Percentiles rank a stretch among this genome's conserved stretches.
phyloP scores from a whole-genome alignment of 2,329 filamentous ascomycete species.

The Pseudogymnoascus pannorum region DNA sequence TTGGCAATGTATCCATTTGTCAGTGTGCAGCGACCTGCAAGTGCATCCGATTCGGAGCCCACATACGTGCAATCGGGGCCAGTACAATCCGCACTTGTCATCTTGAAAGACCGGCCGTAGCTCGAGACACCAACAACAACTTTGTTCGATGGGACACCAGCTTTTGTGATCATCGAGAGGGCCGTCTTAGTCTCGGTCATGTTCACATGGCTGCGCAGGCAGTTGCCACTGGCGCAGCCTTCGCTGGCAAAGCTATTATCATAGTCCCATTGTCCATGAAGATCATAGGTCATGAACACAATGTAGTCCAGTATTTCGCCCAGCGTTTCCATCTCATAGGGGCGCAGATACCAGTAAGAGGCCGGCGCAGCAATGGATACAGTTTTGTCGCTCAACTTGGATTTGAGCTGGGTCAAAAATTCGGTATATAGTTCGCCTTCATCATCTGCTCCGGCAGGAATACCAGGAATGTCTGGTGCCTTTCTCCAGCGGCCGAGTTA shows the following conservation, averaged over 20 bases:
- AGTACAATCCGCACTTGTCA: too few species aligned
- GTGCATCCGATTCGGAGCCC: constrained; percentile 21
- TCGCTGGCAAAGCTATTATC: too few species aligned
- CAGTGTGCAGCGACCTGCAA: constrained; percentile 26
- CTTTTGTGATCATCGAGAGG: too few species aligned
- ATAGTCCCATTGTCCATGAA: constrained; percentile 35
- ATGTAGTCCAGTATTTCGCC: constrained; percentile 21
- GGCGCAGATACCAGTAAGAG: constrained; percentile 30
- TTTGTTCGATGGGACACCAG: constrained; percentile 24
- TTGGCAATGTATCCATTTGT: constrained; percentile 31
- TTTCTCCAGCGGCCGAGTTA: constrained; percentile 24
- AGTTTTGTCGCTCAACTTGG: constrained; percentile 18
- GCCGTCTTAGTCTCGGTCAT: too few species aligned
- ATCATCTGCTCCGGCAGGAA: constrained; percentile 19
- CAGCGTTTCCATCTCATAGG: too few species aligned
- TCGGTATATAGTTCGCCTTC: constrained; percentile 30
- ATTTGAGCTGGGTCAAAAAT: constrained; percentile 26
- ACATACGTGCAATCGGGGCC: too few species aligned
- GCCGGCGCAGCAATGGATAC: too few species aligned
- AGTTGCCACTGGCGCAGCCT: too few species aligned
- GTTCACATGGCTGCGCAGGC: too few species aligned
- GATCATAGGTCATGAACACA: constrained; percentile 22
- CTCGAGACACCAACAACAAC: constrained; percentile 29
- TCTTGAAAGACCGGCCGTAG: constrained; percentile 31
- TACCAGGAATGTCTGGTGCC: constrained; percentile 30